Percentiles rank a stretch among this genome's conserved stretches.
Evolutionary conservation across 2,329 filamentous ascomycete species (phyloP).

Genomic region (Pyrenochaeta sp.): DNA sequence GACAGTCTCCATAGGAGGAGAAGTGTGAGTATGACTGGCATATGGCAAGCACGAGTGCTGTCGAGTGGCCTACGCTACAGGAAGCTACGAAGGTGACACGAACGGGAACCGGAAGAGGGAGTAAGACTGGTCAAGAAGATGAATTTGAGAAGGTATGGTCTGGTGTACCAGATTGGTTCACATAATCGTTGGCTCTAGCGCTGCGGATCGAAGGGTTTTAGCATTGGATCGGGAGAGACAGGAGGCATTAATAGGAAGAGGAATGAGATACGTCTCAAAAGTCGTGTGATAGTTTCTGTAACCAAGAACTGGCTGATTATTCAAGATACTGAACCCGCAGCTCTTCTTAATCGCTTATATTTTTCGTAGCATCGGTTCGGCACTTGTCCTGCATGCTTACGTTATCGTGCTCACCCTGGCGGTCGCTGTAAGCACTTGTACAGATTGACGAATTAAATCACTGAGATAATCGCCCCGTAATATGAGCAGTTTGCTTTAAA

Average conservation of each 20-base stretch:
- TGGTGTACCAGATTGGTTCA: neutral
- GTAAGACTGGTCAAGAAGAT: neutral
- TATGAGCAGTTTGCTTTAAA: neutral
- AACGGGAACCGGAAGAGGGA: neutral
- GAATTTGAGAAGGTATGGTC: neutral
- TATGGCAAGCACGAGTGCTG: constrained; percentile 7
- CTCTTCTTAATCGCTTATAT: too few species aligned
- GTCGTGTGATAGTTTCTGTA: too few species aligned
- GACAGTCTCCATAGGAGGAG: neutral
- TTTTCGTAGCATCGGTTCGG: too few species aligned
- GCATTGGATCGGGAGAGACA: neutral
- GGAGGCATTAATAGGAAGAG: too few species aligned
- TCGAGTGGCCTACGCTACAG: constrained; percentile 29
- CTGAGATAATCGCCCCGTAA: neutral
- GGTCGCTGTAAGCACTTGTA: neutral
- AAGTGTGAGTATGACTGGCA: neutral
- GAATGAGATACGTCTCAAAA: too few species aligned
- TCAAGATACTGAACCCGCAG: too few species aligned
- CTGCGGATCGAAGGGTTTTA: neutral
- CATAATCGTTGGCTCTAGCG: neutral
- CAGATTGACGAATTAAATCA: neutral
- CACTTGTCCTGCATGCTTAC: too few species aligned
- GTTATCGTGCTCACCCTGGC: too few species aligned
- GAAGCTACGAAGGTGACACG: constrained; percentile 5
- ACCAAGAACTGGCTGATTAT: too few species aligned